Percentiles rank a stretch among this genome's conserved stretches.
Evolutionary conservation across 441 rosid species (phyloP).

Genomic region (Corymbia calophylla): DNA sequence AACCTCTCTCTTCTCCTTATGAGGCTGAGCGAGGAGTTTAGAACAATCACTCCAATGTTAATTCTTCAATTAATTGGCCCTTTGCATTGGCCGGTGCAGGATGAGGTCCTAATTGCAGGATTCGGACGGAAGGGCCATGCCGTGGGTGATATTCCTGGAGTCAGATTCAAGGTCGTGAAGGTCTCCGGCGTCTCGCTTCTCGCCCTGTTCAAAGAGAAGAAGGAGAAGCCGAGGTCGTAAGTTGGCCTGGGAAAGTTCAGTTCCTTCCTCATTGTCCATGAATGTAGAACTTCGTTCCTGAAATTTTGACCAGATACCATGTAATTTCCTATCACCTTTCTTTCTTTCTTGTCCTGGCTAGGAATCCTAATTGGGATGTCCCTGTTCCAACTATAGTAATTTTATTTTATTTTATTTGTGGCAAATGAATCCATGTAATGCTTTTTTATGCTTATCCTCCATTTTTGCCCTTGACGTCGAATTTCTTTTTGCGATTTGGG

Average conservation of each 20-base stretch:
- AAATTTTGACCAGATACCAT: neutral
- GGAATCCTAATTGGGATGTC: neutral
- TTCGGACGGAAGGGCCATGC: neutral
- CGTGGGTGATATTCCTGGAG: constrained; percentile 7
- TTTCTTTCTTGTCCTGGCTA: neutral
- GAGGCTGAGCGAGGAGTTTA: neutral
- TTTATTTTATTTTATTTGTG: neutral
- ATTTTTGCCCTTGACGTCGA: neutral
- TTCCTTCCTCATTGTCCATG: neutral
- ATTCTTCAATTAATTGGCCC: neutral
- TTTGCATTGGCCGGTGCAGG: neutral
- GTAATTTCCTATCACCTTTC: neutral
- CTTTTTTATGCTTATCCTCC: neutral
- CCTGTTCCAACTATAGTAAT: neutral
- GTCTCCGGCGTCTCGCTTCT: constrained; percentile 3
- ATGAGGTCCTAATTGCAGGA: constrained; percentile 3
- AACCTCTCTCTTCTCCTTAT: neutral
- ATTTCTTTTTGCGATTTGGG: neutral
- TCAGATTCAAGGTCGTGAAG: constrained; percentile 10
- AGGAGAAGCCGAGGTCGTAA: constrained; percentile 4
- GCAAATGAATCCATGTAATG: neutral
- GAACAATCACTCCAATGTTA: neutral
- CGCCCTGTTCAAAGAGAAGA: neutral
- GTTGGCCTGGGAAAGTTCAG: neutral
- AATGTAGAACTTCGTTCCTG: neutral